Conservation (phyloP, 768 basidiomycete species). For the Tulasnella sp. region DNA sequence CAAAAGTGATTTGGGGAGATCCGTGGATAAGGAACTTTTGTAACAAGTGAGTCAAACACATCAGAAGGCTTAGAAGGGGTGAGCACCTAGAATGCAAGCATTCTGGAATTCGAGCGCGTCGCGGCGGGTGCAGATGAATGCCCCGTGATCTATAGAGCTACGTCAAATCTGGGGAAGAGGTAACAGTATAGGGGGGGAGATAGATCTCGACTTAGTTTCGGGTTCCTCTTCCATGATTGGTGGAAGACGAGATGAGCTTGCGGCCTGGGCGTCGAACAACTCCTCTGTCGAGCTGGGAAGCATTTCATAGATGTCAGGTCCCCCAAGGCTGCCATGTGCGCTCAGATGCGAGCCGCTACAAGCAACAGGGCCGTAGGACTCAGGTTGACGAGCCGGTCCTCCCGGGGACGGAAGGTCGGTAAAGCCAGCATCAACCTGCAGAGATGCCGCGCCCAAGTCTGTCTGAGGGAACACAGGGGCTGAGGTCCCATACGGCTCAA, state of each 20-base stretch:
- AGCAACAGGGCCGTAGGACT: background rate
- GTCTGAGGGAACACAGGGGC: background rate
- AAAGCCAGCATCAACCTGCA: background rate
- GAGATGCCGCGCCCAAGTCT: background rate
- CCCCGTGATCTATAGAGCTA: too few species aligned
- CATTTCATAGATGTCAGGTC: background rate
- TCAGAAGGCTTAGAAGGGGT: background rate
- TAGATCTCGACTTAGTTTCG: too few species aligned
- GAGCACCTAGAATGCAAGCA: background rate
- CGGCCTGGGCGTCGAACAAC: background rate
- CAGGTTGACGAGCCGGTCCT: background rate
- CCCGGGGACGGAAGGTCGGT: background rate
- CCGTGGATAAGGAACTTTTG: background rate
- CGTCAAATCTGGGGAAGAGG: too few species aligned
- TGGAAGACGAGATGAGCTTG: too few species aligned
- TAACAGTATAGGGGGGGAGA: too few species aligned
- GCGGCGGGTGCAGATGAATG: too few species aligned
- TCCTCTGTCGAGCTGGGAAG: background rate
- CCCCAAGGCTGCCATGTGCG: background rate
- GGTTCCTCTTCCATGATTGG: too few species aligned
- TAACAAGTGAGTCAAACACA: background rate
- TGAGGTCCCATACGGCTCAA: background rate
- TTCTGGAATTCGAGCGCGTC: too few species aligned
- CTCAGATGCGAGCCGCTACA: background rate
- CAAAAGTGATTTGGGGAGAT: background rate